Evolutionary conservation across 805 yeast species (phyloP).

Genomic region (Cephaloascus albidus): DNA sequence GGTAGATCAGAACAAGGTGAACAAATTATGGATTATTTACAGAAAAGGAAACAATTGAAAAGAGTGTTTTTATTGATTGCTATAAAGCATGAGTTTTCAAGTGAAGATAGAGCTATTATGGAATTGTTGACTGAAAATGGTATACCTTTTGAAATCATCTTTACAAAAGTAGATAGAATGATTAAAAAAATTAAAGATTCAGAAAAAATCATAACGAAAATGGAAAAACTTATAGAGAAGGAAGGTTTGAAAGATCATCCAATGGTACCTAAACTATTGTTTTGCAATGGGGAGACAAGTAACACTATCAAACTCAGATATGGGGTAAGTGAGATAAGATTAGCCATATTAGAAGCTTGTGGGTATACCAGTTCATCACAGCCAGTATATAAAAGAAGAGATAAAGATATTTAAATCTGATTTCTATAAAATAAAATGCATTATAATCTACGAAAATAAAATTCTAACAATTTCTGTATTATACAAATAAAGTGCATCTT

Average conservation of each 20-base stretch:
- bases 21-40: constrained; percentile 54
- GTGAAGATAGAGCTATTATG: constrained; percentile 45
- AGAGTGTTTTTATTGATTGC: constrained; percentile 57
- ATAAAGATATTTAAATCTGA: no score
- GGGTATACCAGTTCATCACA: constrained; percentile 22
- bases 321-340: constrained; percentile 47
- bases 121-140: constrained; percentile 43
- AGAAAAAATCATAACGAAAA: constrained; percentile 11
- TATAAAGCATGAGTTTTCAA: constrained; percentile 48
- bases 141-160: constrained; percentile 60
- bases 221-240: constrained; percentile 25
- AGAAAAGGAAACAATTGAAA: constrained; percentile 40
- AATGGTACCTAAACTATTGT: constrained; percentile 33
- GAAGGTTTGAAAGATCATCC: constrained; percentile 23
- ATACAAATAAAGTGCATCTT: background rate
- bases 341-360: constrained; percentile 43
- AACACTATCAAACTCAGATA: constrained; percentile 25
- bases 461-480: no score
- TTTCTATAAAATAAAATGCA: no score
- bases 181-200: constrained; percentile 14
- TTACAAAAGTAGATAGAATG: constrained; percentile 68
- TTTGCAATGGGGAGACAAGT: constrained; percentile 40
- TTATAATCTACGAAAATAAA: no score
- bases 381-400: constrained; percentile 5
- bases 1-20: constrained; percentile 64